A percentile compares a stretch with the other conserved stretches of the same genome.
Evolutionary conservation across 2,329 filamentous ascomycete genomes (phyloP).

Genomic region (Fusarium setosum): DNA sequence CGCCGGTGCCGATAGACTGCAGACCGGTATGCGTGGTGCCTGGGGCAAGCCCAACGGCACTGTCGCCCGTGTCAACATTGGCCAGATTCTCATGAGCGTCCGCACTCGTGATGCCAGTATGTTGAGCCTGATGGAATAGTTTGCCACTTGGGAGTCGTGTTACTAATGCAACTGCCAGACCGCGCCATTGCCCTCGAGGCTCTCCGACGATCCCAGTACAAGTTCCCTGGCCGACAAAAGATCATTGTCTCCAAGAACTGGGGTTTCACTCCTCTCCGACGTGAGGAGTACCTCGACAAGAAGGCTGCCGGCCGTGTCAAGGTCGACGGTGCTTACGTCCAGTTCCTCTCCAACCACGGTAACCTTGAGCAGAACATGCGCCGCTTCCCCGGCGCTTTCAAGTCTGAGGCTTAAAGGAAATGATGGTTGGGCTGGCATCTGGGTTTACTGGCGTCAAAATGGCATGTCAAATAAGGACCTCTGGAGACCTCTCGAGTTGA

Average conservation of each 20-base stretch:
- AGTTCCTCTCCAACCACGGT: slow-evolving; percentile 98
- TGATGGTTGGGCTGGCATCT: slow-evolving; percentile 51
- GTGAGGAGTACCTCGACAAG: slow-evolving; percentile 97
- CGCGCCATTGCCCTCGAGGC: slow-evolving; percentile 95
- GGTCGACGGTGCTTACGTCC: slow-evolving; percentile 98
- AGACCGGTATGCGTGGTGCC: slow-evolving; percentile 99
- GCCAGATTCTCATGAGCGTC: slow-evolving; percentile 97
- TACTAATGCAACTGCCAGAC: slow-evolving; percentile 63
- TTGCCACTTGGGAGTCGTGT: slow-evolving; percentile 22
- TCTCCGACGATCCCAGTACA: slow-evolving; percentile 99
- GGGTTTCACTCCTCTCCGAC: slow-evolving; percentile 98
- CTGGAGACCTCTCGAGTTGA: slow-evolving; percentile 47
- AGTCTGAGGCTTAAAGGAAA: slow-evolving; percentile 64
- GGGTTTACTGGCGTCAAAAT: slow-evolving; percentile 59
- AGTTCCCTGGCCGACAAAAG: slow-evolving; percentile 99
- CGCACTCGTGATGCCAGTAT: slow-evolving; percentile 93
- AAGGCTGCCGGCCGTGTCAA: slow-evolving; percentile 94
- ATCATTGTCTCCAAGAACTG: slow-evolving; percentile 99
- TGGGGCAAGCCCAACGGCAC: slow-evolving; percentile 99
- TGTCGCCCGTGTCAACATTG: slow-evolving; percentile 99
- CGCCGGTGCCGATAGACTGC: slow-evolving; percentile 99
- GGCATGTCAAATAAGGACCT: slow-evolving; percentile 55
- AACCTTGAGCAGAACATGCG: slow-evolving; percentile 86
- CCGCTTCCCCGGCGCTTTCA: slow-evolving; percentile 95
- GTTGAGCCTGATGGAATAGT: slow-evolving; percentile 50